Percentiles rank a stretch among this genome's conserved stretches.
Conservation (phyloP, 257 asterid species). For the Scutellaria barbata region DNA sequence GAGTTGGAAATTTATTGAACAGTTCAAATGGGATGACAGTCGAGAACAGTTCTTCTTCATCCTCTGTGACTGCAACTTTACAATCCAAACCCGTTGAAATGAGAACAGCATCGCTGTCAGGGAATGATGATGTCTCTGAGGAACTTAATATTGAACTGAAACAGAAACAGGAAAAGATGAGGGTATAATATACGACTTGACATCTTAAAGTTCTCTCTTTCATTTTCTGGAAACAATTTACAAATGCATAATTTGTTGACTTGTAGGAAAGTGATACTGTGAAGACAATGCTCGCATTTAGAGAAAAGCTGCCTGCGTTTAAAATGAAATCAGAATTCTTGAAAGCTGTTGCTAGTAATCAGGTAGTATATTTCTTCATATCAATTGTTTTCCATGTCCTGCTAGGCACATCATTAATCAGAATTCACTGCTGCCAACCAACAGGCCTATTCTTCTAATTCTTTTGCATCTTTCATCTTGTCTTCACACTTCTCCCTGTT, state of each 20-base stretch:
- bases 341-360: constrained; percentile 82
- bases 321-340: constrained; percentile 76
- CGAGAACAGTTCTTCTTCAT: constrained; percentile 48
- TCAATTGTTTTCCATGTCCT: constrained; percentile 12
- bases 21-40: constrained; percentile 51
- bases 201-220: constrained; percentile 28
- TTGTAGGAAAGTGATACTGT: constrained; percentile 65
- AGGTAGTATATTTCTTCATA: constrained; percentile 50
- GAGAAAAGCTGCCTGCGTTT: constrained; percentile 91
- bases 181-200: constrained; percentile 51
- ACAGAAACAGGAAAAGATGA: constrained; percentile 76
- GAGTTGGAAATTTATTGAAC: constrained; percentile 72
- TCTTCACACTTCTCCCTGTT: not conserved
- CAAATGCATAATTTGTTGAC: constrained; percentile 34
- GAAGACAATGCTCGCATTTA: constrained; percentile 77
- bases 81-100: constrained; percentile 48
- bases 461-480: not conserved
- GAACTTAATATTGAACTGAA: constrained; percentile 64
- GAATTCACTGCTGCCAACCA: constrained; percentile 9
- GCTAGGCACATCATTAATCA: not conserved
- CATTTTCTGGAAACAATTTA: constrained; percentile 25
- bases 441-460: not conserved
- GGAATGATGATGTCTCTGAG: constrained; percentile 51
- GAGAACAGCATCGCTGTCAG: constrained; percentile 39
- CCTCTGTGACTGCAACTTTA: constrained; percentile 50